These are phyloP conservation scores for Coffea canephora DNA, from an alignment of 257 asterid species.

Conservation along the genomic window DNA sequence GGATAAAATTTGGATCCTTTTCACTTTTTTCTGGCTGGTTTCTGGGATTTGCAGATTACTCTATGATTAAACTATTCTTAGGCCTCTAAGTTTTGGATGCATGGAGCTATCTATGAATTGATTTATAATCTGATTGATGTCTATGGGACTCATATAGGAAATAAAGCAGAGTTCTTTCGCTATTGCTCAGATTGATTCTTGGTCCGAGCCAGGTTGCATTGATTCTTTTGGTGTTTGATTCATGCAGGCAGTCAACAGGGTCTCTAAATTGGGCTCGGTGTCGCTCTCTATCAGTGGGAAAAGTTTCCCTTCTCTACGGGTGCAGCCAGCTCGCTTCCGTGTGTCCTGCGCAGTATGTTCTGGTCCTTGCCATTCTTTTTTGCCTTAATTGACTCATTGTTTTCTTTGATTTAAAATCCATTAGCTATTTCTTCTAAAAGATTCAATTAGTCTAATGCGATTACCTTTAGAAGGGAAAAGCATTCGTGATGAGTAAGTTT, in stretches of 20 bases:
- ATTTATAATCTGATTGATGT: background rate
- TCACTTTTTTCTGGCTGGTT: background rate
- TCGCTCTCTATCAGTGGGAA: constrained; percentile 33
- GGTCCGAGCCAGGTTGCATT: background rate
- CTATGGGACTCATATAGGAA: background rate
- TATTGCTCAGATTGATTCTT: background rate
- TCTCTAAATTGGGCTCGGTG: constrained; percentile 28
- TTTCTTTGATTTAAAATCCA: background rate
- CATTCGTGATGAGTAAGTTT: background rate
- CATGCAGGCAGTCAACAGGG: constrained; percentile 25
- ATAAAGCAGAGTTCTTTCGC: background rate
- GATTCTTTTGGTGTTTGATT: constrained; percentile 6
- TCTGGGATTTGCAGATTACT: background rate
- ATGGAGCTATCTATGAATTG: background rate
- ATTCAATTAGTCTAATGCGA: background rate
- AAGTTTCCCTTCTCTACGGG: constrained; percentile 33
- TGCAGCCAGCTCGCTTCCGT: constrained; percentile 52
- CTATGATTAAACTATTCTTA: background rate
- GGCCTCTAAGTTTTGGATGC: background rate
- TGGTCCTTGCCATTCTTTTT: background rate
- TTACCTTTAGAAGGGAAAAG: background rate
- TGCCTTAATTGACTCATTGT: background rate
- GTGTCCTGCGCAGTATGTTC: constrained; percentile 59
- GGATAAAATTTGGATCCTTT: background rate
- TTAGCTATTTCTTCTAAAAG: background rate